Percentiles rank a stretch among this genome's conserved stretches.
These are phyloP conservation scores for Colletotrichum caudatum DNA, from an alignment of 2,329 filamentous ascomycete genomes.

Conservation along the genomic window DNA sequence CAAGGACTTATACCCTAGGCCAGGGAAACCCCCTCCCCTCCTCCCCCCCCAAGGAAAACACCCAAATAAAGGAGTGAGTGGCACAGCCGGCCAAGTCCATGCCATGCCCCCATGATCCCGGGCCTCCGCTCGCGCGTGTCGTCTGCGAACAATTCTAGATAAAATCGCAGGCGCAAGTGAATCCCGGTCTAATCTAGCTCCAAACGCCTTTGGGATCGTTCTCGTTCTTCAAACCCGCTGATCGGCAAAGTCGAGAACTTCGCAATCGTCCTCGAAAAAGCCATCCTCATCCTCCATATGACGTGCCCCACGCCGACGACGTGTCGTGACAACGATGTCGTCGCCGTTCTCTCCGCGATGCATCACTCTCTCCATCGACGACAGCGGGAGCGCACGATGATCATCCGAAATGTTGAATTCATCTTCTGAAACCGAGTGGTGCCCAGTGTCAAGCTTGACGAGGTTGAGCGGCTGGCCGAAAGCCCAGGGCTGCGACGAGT, in stretches of 20 bases:
- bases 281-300: conserved; percentile 73
- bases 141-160: conserved; percentile 1
- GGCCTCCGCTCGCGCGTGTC: conserved; percentile 14
- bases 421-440: conserved; percentile 61
- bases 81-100: conserved; percentile 30
- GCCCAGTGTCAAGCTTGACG: conserved; percentile 66
- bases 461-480: conserved; percentile 69
- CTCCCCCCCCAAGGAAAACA: conserved; percentile 5
- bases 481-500: conserved; percentile 58
- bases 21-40: conserved; percentile 25
- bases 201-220: conserved; percentile 41
- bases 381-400: conserved; percentile 70
- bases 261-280: conserved; percentile 94
- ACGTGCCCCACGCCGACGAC: conserved; percentile 71
- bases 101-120: conserved; percentile 24
- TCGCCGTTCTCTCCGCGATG: conserved; percentile 73
- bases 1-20: conserved; percentile 35
- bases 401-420: conserved; percentile 66
- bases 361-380: conserved; percentile 73
- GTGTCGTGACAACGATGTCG: conserved; percentile 85
- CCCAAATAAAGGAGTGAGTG: conserved; percentile 41
- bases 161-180: conserved; percentile 32
- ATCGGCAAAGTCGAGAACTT: conserved; percentile 89
- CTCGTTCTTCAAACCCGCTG: conserved; percentile 66
- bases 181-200: conserved; percentile 34